These are phyloP conservation scores for Talaromyces sp. DNA, from an alignment of 2,329 filamentous ascomycete genomes.

Conservation along the genomic window DNA sequence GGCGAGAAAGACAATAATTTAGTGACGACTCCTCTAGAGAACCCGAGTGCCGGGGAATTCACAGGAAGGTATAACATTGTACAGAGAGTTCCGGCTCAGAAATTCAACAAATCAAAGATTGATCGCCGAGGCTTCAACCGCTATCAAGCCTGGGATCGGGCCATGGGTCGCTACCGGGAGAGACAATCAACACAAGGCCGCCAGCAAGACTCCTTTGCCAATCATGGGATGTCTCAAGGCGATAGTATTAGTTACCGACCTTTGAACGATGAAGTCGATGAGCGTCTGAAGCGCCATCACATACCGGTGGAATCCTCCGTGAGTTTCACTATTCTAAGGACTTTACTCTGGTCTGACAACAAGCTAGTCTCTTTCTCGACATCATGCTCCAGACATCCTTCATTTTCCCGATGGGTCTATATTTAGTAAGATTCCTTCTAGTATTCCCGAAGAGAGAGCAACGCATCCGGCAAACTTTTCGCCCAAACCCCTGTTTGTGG, in stretches of 20 bases:
- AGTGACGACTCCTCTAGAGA: conserved; percentile 32
- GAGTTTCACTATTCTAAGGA: not conserved
- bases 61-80: not conserved
- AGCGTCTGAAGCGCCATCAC: not conserved
- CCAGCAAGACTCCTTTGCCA: not conserved
- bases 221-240: not conserved
- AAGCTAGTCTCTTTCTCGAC: conserved; percentile 16
- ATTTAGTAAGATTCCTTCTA: conserved; percentile 17
- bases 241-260: not conserved
- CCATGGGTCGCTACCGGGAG: conserved; percentile 35
- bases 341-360: conserved; percentile 12
- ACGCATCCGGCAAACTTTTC: conserved; percentile 14
- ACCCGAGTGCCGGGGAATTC: conserved; percentile 9
- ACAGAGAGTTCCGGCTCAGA: not conserved
- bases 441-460: conserved; percentile 15
- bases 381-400: conserved; percentile 17
- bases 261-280: not conserved
- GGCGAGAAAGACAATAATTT: conserved; percentile 32
- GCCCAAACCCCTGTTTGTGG: conserved; percentile 28
- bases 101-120: conserved; percentile 23
- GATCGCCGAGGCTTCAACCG: conserved; percentile 42
- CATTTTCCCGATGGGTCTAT: conserved; percentile 17
- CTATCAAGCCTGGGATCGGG: conserved; percentile 44
- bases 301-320: not conserved
- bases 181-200: conserved; percentile 5